These are phyloP conservation scores for Sclerotinia nivalis DNA, from an alignment of 2,329 filamentous ascomycete species.

Conservation along the genomic window DNA sequence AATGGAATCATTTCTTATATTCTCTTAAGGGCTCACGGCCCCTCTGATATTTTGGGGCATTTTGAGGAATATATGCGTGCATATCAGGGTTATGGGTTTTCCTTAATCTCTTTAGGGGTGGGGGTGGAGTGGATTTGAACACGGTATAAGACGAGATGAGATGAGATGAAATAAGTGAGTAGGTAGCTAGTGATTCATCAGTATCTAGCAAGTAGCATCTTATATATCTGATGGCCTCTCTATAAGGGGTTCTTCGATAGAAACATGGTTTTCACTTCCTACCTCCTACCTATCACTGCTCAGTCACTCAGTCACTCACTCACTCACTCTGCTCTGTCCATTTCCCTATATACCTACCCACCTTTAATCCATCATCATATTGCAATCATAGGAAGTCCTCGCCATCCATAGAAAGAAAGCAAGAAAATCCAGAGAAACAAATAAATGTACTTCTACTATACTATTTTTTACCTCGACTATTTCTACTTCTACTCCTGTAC, in stretches of 20 bases:
- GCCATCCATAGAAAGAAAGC: not conserved
- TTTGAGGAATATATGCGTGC: conserved; percentile 1
- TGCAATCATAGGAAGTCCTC: not conserved
- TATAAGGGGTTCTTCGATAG: not conserved
- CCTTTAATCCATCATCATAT: not conserved
- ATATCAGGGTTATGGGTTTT: conserved; percentile 17
- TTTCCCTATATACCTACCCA: not conserved
- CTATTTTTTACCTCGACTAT: no score
- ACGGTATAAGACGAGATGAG: not conserved
- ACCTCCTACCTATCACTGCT: not conserved
- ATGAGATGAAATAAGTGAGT: not conserved
- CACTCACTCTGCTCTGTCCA: not conserved
- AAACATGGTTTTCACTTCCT: not conserved
- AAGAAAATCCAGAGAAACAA: not conserved
- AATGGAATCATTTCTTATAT: not conserved
- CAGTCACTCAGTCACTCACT: not conserved
- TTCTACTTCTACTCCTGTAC: no score
- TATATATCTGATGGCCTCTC: not conserved
- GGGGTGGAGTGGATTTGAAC: not conserved
- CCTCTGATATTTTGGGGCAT: not conserved
- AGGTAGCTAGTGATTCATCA: not conserved
- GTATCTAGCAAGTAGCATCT: conserved; percentile 5
- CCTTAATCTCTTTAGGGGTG: conserved; percentile 8
- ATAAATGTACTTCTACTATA: conserved; percentile 9
- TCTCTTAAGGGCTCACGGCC: not conserved